A percentile compares a stretch with the other conserved stretches of the same genome.
Conservation (phyloP, 768 basidiomycete species). For the Amanita molliuscula region DNA sequence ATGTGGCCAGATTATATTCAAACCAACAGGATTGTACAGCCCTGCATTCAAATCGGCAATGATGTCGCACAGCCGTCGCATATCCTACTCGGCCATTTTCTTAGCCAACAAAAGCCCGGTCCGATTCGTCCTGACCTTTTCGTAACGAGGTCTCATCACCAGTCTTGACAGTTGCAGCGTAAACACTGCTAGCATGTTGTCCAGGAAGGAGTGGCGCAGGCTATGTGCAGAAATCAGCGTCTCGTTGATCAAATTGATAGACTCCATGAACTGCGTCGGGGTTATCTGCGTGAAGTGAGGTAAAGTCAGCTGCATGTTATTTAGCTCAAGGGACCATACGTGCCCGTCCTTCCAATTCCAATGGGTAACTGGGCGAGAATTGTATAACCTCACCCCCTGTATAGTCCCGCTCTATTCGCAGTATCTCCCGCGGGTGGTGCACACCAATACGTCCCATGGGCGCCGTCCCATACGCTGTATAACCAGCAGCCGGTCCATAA, state of each 20-base stretch:
- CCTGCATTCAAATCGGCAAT: constrained; percentile 62
- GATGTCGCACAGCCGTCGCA: constrained; percentile 50
- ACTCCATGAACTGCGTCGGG: constrained; percentile 82
- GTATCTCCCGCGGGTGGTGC: constrained; percentile 86
- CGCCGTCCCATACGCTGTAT: constrained; percentile 69
- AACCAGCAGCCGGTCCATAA: constrained; percentile 69
- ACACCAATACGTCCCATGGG: constrained; percentile 81
- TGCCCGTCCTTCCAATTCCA: constrained; percentile 91
- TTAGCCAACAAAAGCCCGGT: neutral
- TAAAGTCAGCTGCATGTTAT: neutral
- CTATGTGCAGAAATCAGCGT: constrained; percentile 82
- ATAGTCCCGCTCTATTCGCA: constrained; percentile 91
- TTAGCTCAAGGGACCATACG: constrained; percentile 18
- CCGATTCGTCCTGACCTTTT: constrained; percentile 43
- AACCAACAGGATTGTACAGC: constrained; percentile 75
- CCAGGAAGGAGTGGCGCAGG: constrained; percentile 55
- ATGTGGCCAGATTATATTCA: constrained; percentile 82
- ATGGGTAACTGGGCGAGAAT: constrained; percentile 80
- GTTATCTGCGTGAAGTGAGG: constrained; percentile 49
- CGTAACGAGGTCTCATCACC: constrained; percentile 67
- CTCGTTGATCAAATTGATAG: constrained; percentile 87
- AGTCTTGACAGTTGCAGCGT: constrained; percentile 73
- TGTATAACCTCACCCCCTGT: constrained; percentile 82
- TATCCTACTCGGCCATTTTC: constrained; percentile 43
- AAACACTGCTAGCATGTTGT: constrained; percentile 71